Conservation (phyloP, 805 yeast species). For the Metschnikowia rubicola region DNA sequence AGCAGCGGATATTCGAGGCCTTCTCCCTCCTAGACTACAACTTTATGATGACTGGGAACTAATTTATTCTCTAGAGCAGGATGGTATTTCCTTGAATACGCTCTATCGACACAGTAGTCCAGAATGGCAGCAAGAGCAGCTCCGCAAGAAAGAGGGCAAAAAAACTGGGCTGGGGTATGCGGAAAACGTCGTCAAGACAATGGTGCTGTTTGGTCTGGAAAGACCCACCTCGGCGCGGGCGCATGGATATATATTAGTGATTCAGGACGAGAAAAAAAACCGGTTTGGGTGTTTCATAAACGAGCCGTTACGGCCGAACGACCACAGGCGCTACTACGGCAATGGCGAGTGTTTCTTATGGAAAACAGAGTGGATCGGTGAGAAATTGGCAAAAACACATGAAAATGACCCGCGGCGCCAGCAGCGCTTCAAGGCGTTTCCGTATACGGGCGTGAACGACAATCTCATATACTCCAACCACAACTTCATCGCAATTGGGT, state of each 20-base stretch:
- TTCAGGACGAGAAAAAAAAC: constrained; percentile 59
- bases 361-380: constrained; percentile 55
- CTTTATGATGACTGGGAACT: constrained; percentile 74
- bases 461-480: constrained; percentile 79
- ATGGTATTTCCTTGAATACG: constrained; percentile 84
- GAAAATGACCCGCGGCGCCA: constrained; percentile 6
- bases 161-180: constrained; percentile 31
- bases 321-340: constrained; percentile 75
- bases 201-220: constrained; percentile 26
- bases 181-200: constrained; percentile 29
- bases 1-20: constrained; percentile 69
- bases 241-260: constrained; percentile 72
- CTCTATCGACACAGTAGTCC: constrained; percentile 59
- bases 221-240: constrained; percentile 15
- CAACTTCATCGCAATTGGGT: constrained; percentile 78
- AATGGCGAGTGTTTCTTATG: constrained; percentile 95
- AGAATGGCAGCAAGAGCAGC: constrained; percentile 28
- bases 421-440: constrained; percentile 67
- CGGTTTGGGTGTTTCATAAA: constrained; percentile 79
- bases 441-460: constrained; percentile 85
- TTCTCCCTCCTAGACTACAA: constrained; percentile 78
- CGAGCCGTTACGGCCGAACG: constrained; percentile 68
- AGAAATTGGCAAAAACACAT: constrained; percentile 8
- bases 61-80: constrained; percentile 82
- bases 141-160: constrained; percentile 4